Evolutionary conservation across 1,284 basidiomycete species (phyloP).

Genomic region (Wallemia ichthyophaga): DNA sequence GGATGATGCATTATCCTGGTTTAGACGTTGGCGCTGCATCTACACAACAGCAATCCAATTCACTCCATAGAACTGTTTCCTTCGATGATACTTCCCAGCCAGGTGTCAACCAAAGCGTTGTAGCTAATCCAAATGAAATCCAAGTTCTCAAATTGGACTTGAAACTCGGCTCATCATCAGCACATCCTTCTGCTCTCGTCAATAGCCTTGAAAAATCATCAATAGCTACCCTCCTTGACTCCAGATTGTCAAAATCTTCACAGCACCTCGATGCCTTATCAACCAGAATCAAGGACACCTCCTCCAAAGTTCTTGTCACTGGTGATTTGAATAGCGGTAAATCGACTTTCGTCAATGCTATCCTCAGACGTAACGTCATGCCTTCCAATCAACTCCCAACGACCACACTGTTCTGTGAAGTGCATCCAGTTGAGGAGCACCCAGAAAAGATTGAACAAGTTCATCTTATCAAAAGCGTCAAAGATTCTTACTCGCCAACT

Average conservation of each 20-base stretch:
- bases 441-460: conserved; percentile 42
- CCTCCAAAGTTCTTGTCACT: conserved; percentile 92
- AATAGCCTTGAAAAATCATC: conserved; percentile 72
- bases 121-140: conserved; percentile 26
- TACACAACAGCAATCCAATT: conserved; percentile 8
- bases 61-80: conserved; percentile 33
- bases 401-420: conserved; percentile 90
- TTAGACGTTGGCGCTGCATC: conserved; percentile 17
- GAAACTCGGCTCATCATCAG: conserved; percentile 48
- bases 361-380: conserved; percentile 68
- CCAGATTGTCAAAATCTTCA: conserved; percentile 44
- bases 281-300: conserved; percentile 60
- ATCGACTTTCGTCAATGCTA: conserved; percentile 86
- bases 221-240: conserved; percentile 71
- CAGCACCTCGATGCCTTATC: conserved; percentile 61
- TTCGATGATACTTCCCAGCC: conserved; percentile 28
- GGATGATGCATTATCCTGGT: conserved; percentile 62
- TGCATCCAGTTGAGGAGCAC: conserved; percentile 70
- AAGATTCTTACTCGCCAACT: conserved; percentile 33
- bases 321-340: conserved; percentile 97
- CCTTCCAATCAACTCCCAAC: conserved; percentile 95
- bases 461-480: conserved; percentile 35
- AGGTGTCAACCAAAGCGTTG: conserved; percentile 16
- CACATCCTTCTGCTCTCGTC: conserved; percentile 47
- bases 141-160: conserved; percentile 71